Percentiles rank a stretch among this genome's conserved stretches.
These are phyloP conservation scores for Xylariaceae sp. DNA, from an alignment of 2,329 filamentous ascomycete genomes.

Conservation along the genomic window DNA sequence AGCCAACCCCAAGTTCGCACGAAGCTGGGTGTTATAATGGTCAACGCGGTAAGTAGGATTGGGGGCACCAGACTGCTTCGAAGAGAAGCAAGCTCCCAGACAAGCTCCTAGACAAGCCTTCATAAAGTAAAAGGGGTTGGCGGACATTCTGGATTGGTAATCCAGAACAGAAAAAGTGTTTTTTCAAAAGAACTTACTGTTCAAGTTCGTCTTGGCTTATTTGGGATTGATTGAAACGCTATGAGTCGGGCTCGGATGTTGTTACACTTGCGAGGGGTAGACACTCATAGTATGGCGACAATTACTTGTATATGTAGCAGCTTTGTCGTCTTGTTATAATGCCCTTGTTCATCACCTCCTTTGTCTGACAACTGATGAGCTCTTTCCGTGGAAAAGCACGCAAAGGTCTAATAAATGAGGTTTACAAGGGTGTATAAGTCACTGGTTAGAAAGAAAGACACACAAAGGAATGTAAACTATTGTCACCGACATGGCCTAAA, in stretches of 20 bases:
- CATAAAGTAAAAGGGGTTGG: conserved; percentile 9
- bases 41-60: conserved; percentile 1
- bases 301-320: not conserved
- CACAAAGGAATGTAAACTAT: too few species aligned
- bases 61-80: not conserved
- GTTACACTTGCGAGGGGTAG: not conserved
- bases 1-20: conserved; percentile 23
- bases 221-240: not conserved
- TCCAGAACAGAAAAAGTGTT: too few species aligned
- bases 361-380: not conserved
- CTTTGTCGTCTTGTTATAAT: conserved; percentile 14
- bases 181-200: conserved; percentile 30
- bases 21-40: conserved; percentile 27
- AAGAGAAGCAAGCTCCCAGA: conserved; percentile 22
- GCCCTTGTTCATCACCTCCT: conserved; percentile 1
- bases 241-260: too few species aligned
- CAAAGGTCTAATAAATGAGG: not conserved
- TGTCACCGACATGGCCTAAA: too few species aligned
- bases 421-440: too few species aligned
- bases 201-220: conserved; percentile 14
- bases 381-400: not conserved
- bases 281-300: not conserved
- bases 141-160: not conserved
- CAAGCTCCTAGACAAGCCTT: conserved; percentile 18
- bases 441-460: too few species aligned